Conservation (phyloP, 1,139 yeast species). For the Candida mesenterica region DNA sequence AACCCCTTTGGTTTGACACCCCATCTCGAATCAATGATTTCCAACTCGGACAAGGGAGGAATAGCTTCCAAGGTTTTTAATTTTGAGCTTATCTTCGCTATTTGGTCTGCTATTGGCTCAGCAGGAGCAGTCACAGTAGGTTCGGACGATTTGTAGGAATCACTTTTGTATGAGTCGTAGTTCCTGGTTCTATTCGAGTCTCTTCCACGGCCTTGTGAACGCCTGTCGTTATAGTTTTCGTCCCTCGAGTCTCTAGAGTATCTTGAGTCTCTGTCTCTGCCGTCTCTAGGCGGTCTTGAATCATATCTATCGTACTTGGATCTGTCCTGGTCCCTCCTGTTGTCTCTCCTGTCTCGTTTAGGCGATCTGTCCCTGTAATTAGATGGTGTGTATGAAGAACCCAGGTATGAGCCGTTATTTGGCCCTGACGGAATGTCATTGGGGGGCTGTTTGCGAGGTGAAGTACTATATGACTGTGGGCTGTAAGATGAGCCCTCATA, state of each 20-base stretch:
- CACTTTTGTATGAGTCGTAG: not conserved
- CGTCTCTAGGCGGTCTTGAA: not conserved
- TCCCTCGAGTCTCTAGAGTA: conserved; percentile 4
- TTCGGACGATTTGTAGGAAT: not conserved
- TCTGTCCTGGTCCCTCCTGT: conserved; percentile 2
- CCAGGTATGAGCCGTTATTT: too few relatives aligned
- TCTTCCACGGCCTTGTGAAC: not conserved
- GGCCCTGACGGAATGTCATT: not conserved
- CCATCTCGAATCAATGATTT: conserved; percentile 61
- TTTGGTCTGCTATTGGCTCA: conserved; percentile 6
- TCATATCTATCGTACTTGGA: conserved; percentile 7
- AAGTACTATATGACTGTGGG: too few relatives aligned
- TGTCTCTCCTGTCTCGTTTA: conserved; percentile 2
- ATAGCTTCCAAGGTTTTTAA: conserved; percentile 23
- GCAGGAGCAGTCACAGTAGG: not conserved
- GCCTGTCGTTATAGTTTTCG: conserved; percentile 1
- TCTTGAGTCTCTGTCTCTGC: conserved; percentile 3
- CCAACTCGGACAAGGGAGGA: conserved; percentile 28
- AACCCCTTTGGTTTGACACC: conserved; percentile 73
- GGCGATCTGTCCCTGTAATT: conserved; percentile 10
- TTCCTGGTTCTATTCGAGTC: not conserved
- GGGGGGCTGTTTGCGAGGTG: too few relatives aligned
- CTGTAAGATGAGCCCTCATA: not conserved
- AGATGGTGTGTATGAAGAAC: not conserved
- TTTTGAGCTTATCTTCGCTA: conserved; percentile 16